Percentiles rank a stretch among this genome's conserved stretches.
Evolutionary conservation across 2,329 filamentous ascomycete species (phyloP).

Genomic region (Pseudofabraea citricarpa): DNA sequence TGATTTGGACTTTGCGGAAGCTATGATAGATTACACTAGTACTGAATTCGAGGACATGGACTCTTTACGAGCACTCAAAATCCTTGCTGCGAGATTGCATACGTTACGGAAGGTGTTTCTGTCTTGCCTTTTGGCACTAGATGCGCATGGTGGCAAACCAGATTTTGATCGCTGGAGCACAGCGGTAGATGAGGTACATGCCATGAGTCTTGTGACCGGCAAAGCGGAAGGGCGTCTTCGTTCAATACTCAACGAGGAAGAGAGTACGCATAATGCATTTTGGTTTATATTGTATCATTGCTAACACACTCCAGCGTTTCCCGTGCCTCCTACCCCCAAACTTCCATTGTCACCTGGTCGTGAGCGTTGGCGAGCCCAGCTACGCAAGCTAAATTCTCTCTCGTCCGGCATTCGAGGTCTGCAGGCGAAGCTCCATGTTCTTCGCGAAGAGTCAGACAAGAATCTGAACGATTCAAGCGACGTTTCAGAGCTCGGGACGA

Average conservation of each 20-base stretch:
- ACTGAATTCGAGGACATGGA: slow-evolving; percentile 71
- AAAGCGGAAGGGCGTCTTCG: slow-evolving; percentile 62
- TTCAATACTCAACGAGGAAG: slow-evolving; percentile 70
- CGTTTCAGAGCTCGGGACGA: slow-evolving; percentile 70
- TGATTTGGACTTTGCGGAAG: slow-evolving; percentile 66
- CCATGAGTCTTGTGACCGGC: slow-evolving; percentile 56
- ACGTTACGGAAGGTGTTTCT: slow-evolving; percentile 79
- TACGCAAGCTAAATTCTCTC: slow-evolving; percentile 82
- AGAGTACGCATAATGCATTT: slow-evolving; percentile 52
- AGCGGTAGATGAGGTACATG: slow-evolving; percentile 69
- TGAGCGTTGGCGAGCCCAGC: slow-evolving; percentile 79
- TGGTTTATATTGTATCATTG: slow-evolving; percentile 8
- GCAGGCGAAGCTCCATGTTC: slow-evolving; percentile 88
- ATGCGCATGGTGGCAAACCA: slow-evolving; percentile 71
- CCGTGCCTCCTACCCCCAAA: slow-evolving; percentile 51
- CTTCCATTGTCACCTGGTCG: slow-evolving; percentile 64
- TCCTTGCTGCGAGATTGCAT: slow-evolving; percentile 74
- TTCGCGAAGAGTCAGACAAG: slow-evolving; percentile 83
- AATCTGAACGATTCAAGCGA: slow-evolving; percentile 69
- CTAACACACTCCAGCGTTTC: slow-evolving; percentile 41
- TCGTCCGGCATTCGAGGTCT: slow-evolving; percentile 87
- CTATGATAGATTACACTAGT: slow-evolving; percentile 58
- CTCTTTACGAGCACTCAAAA: slow-evolving; percentile 75
- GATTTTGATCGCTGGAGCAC: slow-evolving; percentile 77
- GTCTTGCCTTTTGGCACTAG: slow-evolving; percentile 82